Base-by-base conservation (phyloP, 1,284 basidiomycete species). In the Rhodotorula sp. region DNA sequence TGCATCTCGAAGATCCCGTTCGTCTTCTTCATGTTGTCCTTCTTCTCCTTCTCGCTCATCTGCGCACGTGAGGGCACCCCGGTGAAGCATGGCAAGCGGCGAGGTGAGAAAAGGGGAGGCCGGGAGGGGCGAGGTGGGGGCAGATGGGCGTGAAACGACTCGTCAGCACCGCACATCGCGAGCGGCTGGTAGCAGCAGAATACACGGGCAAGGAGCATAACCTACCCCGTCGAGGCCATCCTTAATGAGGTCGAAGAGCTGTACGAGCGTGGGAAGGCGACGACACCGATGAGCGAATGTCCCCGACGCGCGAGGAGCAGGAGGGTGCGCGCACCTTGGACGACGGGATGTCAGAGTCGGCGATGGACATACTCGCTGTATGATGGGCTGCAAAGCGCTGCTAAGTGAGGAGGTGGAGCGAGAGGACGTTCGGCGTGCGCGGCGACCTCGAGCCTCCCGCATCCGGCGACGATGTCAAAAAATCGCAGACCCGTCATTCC, bases 1-100 rank as follows among this genome's bases (percentile, higher is more conserved):
- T 65, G 57, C 71, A 79, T 72, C 71, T 79, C 78, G 64, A 79
- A 79, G 73, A 79, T 76, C 9, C 77, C 78, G 62, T 79, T 79
- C 37, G 77, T 77, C 70, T 78, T 77, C 62, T 77, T 75, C 57
- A 78, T 67, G 29, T 75, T 70, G 22, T 71, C 73, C 64, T 77
- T 76, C 69, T 71, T 70, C 72, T 77, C 78, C 41, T 66, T 58
- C 6, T 74, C 74, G 56, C 55, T 44, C 75, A 77, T 76, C 74
- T 76, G 64, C 25, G 17, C 0, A 13, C 44, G 44, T 12, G 7
- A 44, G 44, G 19, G 44, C 39, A 41, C 8, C 10, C 9, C 13
- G 10, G 50, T 6, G 46, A 17, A 10, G 48, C n/a, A 25, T 37
- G 27, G 8, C 17, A 46, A 29, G 32, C n/a, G n/a, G n/a, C n/a